phyloP scores from a whole-genome alignment of 2,329 filamentous ascomycete genomes.

The Microcyclospora tardicrescens region DNA sequence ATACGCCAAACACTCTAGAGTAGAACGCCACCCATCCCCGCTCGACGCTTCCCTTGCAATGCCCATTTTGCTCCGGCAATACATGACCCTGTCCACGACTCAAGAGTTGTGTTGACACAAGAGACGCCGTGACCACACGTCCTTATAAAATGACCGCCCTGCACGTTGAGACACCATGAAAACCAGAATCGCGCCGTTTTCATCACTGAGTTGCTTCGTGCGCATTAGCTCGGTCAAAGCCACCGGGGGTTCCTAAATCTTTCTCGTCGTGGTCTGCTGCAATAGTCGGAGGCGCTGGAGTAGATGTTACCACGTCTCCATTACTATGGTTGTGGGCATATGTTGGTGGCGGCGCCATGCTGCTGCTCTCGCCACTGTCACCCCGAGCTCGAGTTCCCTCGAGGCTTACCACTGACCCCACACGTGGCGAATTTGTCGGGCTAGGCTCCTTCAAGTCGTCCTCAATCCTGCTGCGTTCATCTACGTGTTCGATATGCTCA shows the following conservation, averaged over 20 bases:
- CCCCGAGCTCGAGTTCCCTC: conserved; percentile 14
- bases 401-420: conserved; percentile 2
- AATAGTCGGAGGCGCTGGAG: neutral
- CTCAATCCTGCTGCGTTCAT: conserved; percentile 4
- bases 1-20: neutral
- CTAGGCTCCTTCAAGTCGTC: conserved; percentile 12
- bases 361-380: conserved; percentile 17
- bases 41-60: neutral
- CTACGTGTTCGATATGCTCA: conserved; percentile 27
- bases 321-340: conserved; percentile 3
- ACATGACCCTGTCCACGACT: neutral
- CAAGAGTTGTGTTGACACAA: too few relatives aligned
- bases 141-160: too few relatives aligned
- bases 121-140: too few relatives aligned
- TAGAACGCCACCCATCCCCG: neutral
- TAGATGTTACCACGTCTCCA: conserved; percentile 1
- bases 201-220: too few relatives aligned
- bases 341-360: conserved; percentile 12
- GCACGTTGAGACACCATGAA: too few relatives aligned
- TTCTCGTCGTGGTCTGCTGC: neutral
- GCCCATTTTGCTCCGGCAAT: neutral
- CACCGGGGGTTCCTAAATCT: too few relatives aligned
- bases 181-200: too few relatives aligned
- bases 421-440: conserved; percentile 5
- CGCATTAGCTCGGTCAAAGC: too few relatives aligned